Conservation (phyloP, 208 protist species). For the Leishmania lainsoni region DNA sequence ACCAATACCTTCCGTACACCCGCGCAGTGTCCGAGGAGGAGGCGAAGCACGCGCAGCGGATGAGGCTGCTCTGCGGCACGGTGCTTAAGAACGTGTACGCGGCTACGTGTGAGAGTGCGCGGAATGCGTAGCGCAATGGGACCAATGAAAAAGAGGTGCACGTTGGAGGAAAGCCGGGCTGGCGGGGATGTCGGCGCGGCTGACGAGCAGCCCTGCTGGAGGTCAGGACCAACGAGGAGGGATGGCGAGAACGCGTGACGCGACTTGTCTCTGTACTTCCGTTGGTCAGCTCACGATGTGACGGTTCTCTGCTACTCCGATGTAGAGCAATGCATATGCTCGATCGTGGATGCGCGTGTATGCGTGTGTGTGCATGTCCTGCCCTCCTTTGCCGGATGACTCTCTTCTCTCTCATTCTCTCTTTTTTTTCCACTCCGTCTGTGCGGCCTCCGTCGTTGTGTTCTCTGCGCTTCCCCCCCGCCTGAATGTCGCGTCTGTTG, state of each 20-base stretch:
- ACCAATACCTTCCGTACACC: slow-evolving; percentile 45
- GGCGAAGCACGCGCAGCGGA: slow-evolving; percentile 43
- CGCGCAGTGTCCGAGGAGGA: slow-evolving; percentile 49
- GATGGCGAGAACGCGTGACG: not conserved
- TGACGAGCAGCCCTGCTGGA: not conserved
- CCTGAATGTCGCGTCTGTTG: too few relatives aligned
- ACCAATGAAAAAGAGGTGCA: not conserved
- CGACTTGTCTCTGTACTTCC: not conserved
- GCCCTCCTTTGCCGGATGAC: not conserved
- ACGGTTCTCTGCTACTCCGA: not conserved
- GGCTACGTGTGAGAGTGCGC: slow-evolving; percentile 20
- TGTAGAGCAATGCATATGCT: not conserved
- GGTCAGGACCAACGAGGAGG: not conserved
- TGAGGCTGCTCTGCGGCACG: slow-evolving; percentile 62
- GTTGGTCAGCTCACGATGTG: not conserved
- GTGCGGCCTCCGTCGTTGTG: not conserved
- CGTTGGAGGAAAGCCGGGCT: not conserved
- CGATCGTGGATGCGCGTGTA: not conserved
- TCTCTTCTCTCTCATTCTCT: slow-evolving; percentile 2
- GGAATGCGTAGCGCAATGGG: slow-evolving; percentile 2
- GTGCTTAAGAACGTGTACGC: slow-evolving; percentile 65
- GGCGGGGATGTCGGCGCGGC: not conserved
- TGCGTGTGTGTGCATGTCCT: not conserved
- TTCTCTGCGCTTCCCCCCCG: not conserved
- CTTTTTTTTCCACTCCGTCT: not conserved